phyloP scores from a whole-genome alignment of 257 asterid species.

The Gentiana straminea region DNA sequence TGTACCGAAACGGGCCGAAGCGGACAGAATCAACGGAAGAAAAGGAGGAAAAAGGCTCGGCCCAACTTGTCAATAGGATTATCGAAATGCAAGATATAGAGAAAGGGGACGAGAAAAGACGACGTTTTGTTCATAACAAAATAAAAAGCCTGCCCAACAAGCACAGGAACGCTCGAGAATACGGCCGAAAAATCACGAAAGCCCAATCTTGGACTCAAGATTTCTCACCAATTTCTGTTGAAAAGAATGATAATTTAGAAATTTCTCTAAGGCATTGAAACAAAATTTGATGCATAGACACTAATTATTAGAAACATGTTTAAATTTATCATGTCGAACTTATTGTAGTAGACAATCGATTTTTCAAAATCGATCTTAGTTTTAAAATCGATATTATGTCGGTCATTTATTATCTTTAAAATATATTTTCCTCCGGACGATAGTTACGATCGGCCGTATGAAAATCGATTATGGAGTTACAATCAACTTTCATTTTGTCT shows the following conservation, averaged over 20 bases:
- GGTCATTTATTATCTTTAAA: too few relatives aligned
- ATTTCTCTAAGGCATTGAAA: slow-evolving; percentile 4
- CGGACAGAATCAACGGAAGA: slow-evolving; percentile 9
- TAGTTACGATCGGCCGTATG: too few relatives aligned
- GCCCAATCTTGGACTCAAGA: slow-evolving; percentile 25
- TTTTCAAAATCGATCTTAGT: too few relatives aligned
- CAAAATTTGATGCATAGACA: too few relatives aligned
- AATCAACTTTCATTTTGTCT: too few relatives aligned
- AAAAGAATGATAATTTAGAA: slow-evolving; percentile 1
- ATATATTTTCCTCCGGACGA: too few relatives aligned
- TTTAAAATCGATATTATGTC: too few relatives aligned
- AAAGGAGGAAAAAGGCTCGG: slow-evolving; percentile 24
- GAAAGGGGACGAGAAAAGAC: slow-evolving; percentile 6
- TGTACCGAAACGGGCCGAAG: slow-evolving; percentile 23
- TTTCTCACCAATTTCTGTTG: slow-evolving; percentile 10
- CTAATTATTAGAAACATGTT: too few relatives aligned
- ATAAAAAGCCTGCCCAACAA: slow-evolving; percentile 31
- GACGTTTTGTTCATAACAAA: slow-evolving; percentile 15
- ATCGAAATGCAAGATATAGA: slow-evolving; percentile 24
- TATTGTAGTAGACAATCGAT: too few relatives aligned
- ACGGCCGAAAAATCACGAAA: slow-evolving; percentile 24
- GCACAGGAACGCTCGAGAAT: slow-evolving; percentile 21
- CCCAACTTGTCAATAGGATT: slow-evolving; percentile 15
- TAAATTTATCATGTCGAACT: too few relatives aligned
- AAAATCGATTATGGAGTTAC: too few relatives aligned